Percentiles rank a stretch among this genome's conserved stretches.
Evolutionary conservation across 768 basidiomycete species (phyloP).

Genomic region (Phlebiopsis flavidoalba): DNA sequence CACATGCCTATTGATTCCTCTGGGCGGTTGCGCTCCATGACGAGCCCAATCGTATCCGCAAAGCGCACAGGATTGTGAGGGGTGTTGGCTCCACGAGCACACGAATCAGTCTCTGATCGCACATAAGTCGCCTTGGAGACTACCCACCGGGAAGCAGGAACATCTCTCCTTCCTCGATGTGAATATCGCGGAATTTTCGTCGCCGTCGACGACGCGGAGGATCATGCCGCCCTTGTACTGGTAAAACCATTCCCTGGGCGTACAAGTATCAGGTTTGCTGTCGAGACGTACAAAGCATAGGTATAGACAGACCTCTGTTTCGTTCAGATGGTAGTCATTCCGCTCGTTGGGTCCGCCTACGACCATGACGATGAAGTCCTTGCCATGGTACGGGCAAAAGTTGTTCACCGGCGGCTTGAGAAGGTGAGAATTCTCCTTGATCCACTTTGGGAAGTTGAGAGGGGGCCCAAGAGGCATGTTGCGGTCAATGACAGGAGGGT

Average conservation of each 20-base stretch:
- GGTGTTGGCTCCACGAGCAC: constrained; percentile 57
- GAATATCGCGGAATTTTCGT: constrained; percentile 77
- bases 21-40: constrained; percentile 84
- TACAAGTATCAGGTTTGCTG: neutral
- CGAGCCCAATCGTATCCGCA: constrained; percentile 85
- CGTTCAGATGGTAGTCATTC: constrained; percentile 92
- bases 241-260: constrained; percentile 92
- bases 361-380: constrained; percentile 92
- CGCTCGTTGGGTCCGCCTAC: constrained; percentile 94
- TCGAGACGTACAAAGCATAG: neutral
- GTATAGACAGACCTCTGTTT: constrained; percentile 65
- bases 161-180: constrained; percentile 94
- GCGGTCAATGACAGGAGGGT: neutral
- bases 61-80: constrained; percentile 95
- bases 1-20: constrained; percentile 62
- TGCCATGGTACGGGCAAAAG: constrained; percentile 75
- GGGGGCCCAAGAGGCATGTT: constrained; percentile 73
- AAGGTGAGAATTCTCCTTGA: constrained; percentile 71
- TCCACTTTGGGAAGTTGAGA: constrained; percentile 88
- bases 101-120: neutral
- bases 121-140: neutral
- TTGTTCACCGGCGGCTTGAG: constrained; percentile 93
- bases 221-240: constrained; percentile 94
- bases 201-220: constrained; percentile 78
- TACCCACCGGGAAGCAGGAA: constrained; percentile 83